Evolutionary conservation across 2,329 filamentous ascomycete species (phyloP), one percentile per base, ranked within the genome.

Genomic region (Colletotrichum incanum): DNA sequence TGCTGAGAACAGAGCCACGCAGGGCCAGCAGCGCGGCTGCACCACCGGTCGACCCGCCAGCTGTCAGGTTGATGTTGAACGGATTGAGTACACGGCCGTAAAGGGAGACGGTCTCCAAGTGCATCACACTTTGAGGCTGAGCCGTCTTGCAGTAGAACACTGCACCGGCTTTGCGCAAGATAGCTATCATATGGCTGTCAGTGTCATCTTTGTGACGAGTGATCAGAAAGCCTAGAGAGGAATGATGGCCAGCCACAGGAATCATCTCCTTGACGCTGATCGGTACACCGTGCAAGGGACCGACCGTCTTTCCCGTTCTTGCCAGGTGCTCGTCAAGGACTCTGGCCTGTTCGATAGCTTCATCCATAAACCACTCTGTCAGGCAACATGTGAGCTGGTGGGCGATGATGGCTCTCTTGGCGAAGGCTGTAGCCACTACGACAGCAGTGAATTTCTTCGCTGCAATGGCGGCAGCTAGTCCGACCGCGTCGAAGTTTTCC

Each of bases 101-200:
- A 26, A 92, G 79, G 76, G 91, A 92, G 50, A 87, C 85, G 3
- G 86, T 88, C 76, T 93, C 91, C 47, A 91, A 78, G 20, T 85
- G 84, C 78, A 85, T 85, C 59, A 90, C 81, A 0, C 84, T 86
- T 75, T 90, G 89, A 0, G 92, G 91, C 7, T 93, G 86, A 67
- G 92, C 93, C 0, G 92, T 93, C 79, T 93, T 93, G 71, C 89
- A 88, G 76, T 92, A 91, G 58, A 91, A 84, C 1, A 93, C 85
- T 1, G 91, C 92, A 1, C 92, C 92, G 0, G 90, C 83, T 20
- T 82, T 82, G 47, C 87, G 82, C 12, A 93, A 80, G 1, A 92
- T 82, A 0, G 86, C 83, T 0, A 92, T 86, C 39, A 93, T 83
- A 0, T 88, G 87, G 7, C 89, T 84, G 77, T 92, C 89, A 41